Percentiles rank a stretch among this genome's conserved stretches.
phyloP scores from a whole-genome alignment of 164 flowering plant genomes.

The Magnolia officinalis region DNA sequence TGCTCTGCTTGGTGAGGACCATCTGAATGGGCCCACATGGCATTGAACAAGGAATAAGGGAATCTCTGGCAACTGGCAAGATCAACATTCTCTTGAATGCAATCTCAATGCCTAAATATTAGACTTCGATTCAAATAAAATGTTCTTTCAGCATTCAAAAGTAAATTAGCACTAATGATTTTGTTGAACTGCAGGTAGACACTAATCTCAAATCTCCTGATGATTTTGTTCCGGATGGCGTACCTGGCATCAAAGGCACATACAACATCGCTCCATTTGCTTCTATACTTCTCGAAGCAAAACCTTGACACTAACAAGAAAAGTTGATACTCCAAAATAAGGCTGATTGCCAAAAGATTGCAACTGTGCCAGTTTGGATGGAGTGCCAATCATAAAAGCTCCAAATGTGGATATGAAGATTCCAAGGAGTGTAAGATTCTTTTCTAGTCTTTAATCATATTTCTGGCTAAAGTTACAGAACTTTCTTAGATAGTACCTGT shows the following conservation, averaged over 20 bases:
- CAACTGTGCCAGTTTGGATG: no score
- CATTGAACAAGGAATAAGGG: neutral
- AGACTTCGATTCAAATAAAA: neutral
- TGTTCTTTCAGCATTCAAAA: neutral
- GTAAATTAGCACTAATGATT: neutral
- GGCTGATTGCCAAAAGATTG: neutral
- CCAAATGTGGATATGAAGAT: no score
- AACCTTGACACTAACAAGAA: constrained; percentile 19
- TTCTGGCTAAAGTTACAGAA: no score
- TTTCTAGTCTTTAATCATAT: neutral
- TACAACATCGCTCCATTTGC: constrained; percentile 80
- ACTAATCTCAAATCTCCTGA: constrained; percentile 74
- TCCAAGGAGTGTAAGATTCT: neutral
- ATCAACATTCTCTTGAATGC: neutral
- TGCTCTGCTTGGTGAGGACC: no score
- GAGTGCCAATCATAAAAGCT: no score
- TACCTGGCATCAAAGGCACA: constrained; percentile 42
- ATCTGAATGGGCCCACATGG: neutral
- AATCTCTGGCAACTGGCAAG: neutral
- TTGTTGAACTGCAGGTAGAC: constrained; percentile 64
- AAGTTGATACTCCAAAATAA: neutral
- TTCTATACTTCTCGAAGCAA: constrained; percentile 78
- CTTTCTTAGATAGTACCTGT: no score
- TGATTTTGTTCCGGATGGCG: constrained; percentile 66
- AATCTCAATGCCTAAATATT: neutral